Evolutionary conservation across 2,329 filamentous ascomycete genomes (phyloP).

Genomic region (Aspergillus versicolor): DNA sequence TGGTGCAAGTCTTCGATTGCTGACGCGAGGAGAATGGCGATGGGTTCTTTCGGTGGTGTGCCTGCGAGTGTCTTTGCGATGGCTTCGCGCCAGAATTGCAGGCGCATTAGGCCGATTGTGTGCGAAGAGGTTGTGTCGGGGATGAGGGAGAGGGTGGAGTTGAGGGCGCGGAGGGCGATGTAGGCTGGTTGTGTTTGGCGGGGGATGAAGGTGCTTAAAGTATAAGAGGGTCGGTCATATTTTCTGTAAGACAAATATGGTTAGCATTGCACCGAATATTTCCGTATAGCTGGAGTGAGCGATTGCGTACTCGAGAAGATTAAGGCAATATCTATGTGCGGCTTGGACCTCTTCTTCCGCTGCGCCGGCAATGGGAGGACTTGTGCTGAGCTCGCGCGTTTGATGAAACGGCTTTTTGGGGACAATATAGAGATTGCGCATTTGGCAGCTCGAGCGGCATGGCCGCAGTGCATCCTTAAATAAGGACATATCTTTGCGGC

Average conservation of each 20-base stretch:
- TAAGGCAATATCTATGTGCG: slow-evolving; percentile 59
- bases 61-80: slow-evolving; percentile 75
- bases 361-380: slow-evolving; percentile 21
- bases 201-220: slow-evolving; percentile 83
- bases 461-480: slow-evolving; percentile 22
- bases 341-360: slow-evolving; percentile 52
- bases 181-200: slow-evolving; percentile 74
- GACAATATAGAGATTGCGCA: slow-evolving; percentile 11
- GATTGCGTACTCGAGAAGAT: slow-evolving; percentile 52
- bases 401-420: slow-evolving; percentile 12
- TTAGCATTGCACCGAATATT: not conserved
- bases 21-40: slow-evolving; percentile 77
- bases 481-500: slow-evolving; percentile 9
- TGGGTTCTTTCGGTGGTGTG: slow-evolving; percentile 81
- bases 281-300: not conserved
- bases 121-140: slow-evolving; percentile 86
- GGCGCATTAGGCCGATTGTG: slow-evolving; percentile 82
- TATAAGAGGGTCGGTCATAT: slow-evolving; percentile 84
- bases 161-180: slow-evolving; percentile 85
- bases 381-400: slow-evolving; percentile 28
- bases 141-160: slow-evolving; percentile 85
- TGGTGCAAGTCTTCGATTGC: slow-evolving; percentile 61
- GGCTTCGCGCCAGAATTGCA: slow-evolving; percentile 93
- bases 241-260: slow-evolving; percentile 54
- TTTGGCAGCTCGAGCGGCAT: slow-evolving; percentile 18